Evolutionary conservation across 1,139 yeast species (phyloP), one percentile per base, ranked within the genome.

Genomic region (Yamadazyma sp.): DNA sequence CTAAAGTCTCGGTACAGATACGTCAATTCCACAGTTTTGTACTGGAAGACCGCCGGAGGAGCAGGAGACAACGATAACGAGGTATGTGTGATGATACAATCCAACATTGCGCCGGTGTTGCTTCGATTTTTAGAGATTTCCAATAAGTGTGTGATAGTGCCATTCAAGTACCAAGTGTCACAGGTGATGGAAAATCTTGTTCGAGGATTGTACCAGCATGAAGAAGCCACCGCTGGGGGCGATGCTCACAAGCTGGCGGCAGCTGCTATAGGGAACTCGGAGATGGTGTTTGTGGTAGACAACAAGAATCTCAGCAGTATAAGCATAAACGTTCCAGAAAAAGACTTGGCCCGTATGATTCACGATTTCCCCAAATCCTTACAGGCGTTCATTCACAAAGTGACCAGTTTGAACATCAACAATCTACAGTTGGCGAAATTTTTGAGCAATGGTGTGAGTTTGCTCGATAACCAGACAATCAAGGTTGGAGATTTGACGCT

Each of bases 251-350:
- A 30, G 16, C 8, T 5, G n/a, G 33, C 18, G 3, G 33, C 33
- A n/a, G 20, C 23, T 9, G 23, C 18, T 4, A 14, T 35, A 16
- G 58, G 54, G 11, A 51, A 55, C 32, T 31, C 54, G 9, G 57
- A 55, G 38, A 29, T 58, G 23, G 47, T 51, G 1, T 53, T 49
- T 33, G 5, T 31, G 35, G 15, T 37, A 14, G 10, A 34, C 17
- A 34, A 37, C 45, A 42, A 45, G 22, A 50, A 51, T 34, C 45
- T 63, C 20, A 47, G 50, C 22, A 54, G 55, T 40, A 55, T 63
- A 5, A 46, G 53, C 7, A 44, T 63, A 3, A 56, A 53, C n/a
- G 48, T 63, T 2, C 62, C 64, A 3, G 43, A 46, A 17, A 36
- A 38, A 6, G 68, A 63, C 36, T 32, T 58, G 6, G 18, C 24